These are phyloP conservation scores for Wickerhamomyces sp. DNA, from an alignment of 1,139 yeast species.

Conservation along the genomic window DNA sequence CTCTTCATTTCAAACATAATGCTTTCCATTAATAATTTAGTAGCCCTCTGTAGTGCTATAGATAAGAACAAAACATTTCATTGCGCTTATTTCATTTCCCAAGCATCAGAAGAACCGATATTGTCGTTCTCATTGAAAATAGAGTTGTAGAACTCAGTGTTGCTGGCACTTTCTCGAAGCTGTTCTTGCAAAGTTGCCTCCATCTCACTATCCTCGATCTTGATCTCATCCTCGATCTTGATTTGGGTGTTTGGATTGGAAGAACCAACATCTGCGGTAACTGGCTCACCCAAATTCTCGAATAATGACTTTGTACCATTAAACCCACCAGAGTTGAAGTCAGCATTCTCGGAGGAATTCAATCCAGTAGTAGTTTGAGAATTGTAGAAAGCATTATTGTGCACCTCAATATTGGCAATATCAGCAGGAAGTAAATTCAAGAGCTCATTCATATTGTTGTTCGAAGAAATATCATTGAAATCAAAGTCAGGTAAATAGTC, in stretches of 20 bases:
- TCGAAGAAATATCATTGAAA: conserved; percentile 19
- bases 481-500: conserved; percentile 20
- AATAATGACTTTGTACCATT: not conserved
- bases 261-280: too few species aligned
- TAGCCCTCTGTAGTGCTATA: too few species aligned
- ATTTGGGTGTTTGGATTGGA: not conserved
- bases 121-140: not conserved
- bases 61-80: too few species aligned
- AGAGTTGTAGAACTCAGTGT: not conserved
- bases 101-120: not conserved
- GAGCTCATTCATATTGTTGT: conserved; percentile 19
- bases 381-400: not conserved
- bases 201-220: not conserved
- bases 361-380: not conserved
- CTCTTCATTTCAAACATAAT: too few species aligned
- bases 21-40: too few species aligned
- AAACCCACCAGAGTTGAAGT: conserved; percentile 2
- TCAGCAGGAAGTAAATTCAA: conserved; percentile 21
- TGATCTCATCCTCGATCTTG: not conserved
- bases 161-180: not conserved
- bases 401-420: conserved; percentile 15
- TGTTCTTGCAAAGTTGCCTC: not conserved
- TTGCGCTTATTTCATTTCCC: not conserved
- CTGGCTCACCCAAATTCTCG: too few species aligned
- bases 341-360: not conserved